These are phyloP conservation scores for Lumnitzera littorea DNA, from an alignment of 345 rosid species.

Conservation along the genomic window DNA sequence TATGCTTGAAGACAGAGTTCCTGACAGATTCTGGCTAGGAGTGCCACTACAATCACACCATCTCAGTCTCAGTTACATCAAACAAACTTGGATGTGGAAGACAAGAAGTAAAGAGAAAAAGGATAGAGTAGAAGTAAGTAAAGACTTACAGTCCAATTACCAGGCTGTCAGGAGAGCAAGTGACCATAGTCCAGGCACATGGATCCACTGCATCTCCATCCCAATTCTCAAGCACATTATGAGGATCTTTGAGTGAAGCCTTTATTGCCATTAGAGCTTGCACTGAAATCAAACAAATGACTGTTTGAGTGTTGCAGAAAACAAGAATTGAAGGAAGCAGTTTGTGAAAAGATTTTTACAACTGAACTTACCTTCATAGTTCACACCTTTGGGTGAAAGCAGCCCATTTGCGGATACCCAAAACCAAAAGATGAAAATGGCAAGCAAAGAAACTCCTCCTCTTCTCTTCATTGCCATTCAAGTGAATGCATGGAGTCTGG, in stretches of 20 bases:
- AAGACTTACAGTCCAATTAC: slow-evolving; percentile 76
- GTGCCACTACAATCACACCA: slow-evolving; percentile 47
- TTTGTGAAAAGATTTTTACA: not conserved
- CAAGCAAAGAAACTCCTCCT: slow-evolving; percentile 19
- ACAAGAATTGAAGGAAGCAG: too few relatives aligned
- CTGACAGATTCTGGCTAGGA: slow-evolving; percentile 88
- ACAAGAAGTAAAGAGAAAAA: not conserved
- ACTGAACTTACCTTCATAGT: slow-evolving; percentile 67
- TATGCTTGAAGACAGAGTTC: slow-evolving; percentile 79
- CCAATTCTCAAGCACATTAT: slow-evolving; percentile 88
- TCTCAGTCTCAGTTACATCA: slow-evolving; percentile 10
- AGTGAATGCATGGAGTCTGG: slow-evolving; percentile 4
- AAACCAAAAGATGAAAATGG: slow-evolving; percentile 33
- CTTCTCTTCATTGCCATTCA: slow-evolving; percentile 27
- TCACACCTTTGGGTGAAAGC: slow-evolving; percentile 81
- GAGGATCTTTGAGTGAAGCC: slow-evolving; percentile 69
- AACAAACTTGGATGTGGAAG: not conserved
- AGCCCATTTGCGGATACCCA: slow-evolving; percentile 39
- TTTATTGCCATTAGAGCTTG: slow-evolving; percentile 87
- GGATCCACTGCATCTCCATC: slow-evolving; percentile 94
- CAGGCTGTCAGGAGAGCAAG: slow-evolving; percentile 67
- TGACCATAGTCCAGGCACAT: slow-evolving; percentile 95
- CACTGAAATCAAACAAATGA: slow-evolving; percentile 31
- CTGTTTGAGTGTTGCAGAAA: too few relatives aligned
- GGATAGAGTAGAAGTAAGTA: slow-evolving; percentile 1